phyloP scores from a whole-genome alignment of 495 filamentous ascomycete species.

The Aspergillus homomorphus region DNA sequence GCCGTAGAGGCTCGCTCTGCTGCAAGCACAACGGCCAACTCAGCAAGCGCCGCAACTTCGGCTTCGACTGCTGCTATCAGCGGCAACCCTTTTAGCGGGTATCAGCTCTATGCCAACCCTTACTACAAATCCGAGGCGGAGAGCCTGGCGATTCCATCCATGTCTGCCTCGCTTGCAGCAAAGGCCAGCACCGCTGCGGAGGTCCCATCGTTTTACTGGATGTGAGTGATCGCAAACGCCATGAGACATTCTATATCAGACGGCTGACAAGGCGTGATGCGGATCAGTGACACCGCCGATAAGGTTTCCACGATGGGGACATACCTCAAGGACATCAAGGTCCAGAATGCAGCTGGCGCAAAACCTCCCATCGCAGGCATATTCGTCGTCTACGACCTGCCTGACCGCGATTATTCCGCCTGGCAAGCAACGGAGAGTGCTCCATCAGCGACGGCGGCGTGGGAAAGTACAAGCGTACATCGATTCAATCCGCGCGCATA shows the following conservation, averaged over 20 bases:
- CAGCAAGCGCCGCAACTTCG: neutral
- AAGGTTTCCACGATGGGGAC: slow-evolving; percentile 60
- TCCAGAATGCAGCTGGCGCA: slow-evolving; percentile 53
- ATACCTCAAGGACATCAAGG: slow-evolving; percentile 54
- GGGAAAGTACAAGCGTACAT: slow-evolving; percentile 68
- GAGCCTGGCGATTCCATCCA: slow-evolving; percentile 50
- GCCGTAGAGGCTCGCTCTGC: neutral
- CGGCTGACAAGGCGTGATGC: too few species aligned
- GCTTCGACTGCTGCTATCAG: slow-evolving; percentile 5
- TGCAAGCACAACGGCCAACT: neutral
- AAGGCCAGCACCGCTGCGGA: slow-evolving; percentile 54
- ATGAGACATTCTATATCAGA: too few species aligned
- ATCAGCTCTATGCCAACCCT: slow-evolving; percentile 55
- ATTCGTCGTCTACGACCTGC: slow-evolving; percentile 74
- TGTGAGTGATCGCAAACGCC: slow-evolving; percentile 56
- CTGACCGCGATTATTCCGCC: slow-evolving; percentile 76
- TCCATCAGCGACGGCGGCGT: slow-evolving; percentile 57
- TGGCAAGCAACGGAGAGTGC: slow-evolving; percentile 75
- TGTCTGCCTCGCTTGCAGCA: slow-evolving; percentile 33
- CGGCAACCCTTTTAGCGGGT: slow-evolving; percentile 46
- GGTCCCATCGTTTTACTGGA: slow-evolving; percentile 67
- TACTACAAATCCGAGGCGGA: slow-evolving; percentile 57
- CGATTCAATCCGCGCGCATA: slow-evolving; percentile 47
- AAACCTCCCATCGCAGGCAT: slow-evolving; percentile 46
- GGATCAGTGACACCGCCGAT: slow-evolving; percentile 54